Percentiles rank a stretch among this genome's conserved stretches.
Evolutionary conservation across 2,329 filamentous ascomycete species (phyloP).

Genomic region (Plectosphaerella sp.): DNA sequence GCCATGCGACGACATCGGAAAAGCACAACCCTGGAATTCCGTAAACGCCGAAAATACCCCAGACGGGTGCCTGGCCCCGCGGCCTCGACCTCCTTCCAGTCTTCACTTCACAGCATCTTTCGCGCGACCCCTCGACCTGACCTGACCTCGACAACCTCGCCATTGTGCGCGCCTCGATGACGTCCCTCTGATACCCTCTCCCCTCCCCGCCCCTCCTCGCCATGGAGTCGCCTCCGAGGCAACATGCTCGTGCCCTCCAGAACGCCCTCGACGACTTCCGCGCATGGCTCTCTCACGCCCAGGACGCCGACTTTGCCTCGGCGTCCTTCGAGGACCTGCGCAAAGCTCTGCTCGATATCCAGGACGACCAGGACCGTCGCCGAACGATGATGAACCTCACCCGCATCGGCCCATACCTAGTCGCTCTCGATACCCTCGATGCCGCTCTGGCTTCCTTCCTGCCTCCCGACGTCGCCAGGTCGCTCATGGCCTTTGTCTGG

Average conservation of each 20-base stretch:
- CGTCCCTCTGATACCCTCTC: not conserved
- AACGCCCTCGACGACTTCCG: conserved; percentile 8
- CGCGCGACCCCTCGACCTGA: too few species aligned
- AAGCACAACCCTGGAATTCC: too few species aligned
- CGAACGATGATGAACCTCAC: conserved; percentile 21
- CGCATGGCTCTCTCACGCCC: conserved; percentile 8
- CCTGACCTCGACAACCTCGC: too few species aligned
- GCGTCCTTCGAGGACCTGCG: conserved; percentile 14
- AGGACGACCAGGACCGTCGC: conserved; percentile 17
- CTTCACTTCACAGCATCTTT: too few species aligned
- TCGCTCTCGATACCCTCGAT: conserved; percentile 14
- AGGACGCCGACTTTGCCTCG: conserved; percentile 12
- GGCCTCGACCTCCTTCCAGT: too few species aligned
- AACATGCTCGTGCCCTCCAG: conserved; percentile 3
- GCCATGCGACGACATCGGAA: too few species aligned
- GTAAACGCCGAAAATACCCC: too few species aligned
- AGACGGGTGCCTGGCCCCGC: too few species aligned
- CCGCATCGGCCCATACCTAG: conserved; percentile 17
- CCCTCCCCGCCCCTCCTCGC: not conserved
- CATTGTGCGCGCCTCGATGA: not conserved
- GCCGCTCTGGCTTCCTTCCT: conserved; percentile 4
- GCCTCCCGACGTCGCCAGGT: not conserved
- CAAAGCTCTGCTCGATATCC: conserved; percentile 15
- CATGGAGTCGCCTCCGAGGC: not conserved
- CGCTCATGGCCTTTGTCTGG: conserved; percentile 22